A percentile compares a stretch with the other conserved stretches of the same genome.
Conservation (phyloP, 805 yeast genomes). For the Hanseniaspora thailandica region DNA sequence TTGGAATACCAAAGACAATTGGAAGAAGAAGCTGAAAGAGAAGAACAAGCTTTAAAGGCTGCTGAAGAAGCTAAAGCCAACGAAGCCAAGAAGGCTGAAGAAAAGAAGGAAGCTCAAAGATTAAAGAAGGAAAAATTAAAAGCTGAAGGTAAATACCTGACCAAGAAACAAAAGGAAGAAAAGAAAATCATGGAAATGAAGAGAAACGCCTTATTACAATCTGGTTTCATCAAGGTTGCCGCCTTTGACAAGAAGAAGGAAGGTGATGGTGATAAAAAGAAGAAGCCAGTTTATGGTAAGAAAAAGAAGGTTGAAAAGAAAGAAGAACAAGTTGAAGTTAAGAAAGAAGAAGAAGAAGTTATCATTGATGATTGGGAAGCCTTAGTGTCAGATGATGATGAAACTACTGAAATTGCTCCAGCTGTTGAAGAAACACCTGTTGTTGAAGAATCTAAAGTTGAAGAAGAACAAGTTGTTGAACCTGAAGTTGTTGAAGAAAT, state of each 20-base stretch:
- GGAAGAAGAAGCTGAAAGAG: constrained; percentile 57
- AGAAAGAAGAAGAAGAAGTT: constrained; percentile 40
- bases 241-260: constrained; percentile 41
- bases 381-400: constrained; percentile 50
- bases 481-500: constrained; percentile 29
- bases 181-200: constrained; percentile 77
- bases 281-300: constrained; percentile 54
- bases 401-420: constrained; percentile 36
- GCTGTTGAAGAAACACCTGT: constrained; percentile 40
- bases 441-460: constrained; percentile 12
- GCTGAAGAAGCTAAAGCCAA: constrained; percentile 37
- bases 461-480: constrained; percentile 19
- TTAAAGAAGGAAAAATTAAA: constrained; percentile 79
- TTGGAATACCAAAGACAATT: constrained; percentile 64
- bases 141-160: constrained; percentile 88
- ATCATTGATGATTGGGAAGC: constrained; percentile 81
- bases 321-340: constrained; percentile 22
- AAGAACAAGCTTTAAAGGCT: constrained; percentile 35
- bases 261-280: constrained; percentile 18
- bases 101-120: constrained; percentile 77
- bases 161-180: constrained; percentile 92
- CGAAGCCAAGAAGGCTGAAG: constrained; percentile 43
- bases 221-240: constrained; percentile 62
- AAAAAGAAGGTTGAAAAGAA: constrained; percentile 45
- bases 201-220: constrained; percentile 67